phyloP scores from a whole-genome alignment of 345 rosid species.

The Brassica cretica region DNA sequence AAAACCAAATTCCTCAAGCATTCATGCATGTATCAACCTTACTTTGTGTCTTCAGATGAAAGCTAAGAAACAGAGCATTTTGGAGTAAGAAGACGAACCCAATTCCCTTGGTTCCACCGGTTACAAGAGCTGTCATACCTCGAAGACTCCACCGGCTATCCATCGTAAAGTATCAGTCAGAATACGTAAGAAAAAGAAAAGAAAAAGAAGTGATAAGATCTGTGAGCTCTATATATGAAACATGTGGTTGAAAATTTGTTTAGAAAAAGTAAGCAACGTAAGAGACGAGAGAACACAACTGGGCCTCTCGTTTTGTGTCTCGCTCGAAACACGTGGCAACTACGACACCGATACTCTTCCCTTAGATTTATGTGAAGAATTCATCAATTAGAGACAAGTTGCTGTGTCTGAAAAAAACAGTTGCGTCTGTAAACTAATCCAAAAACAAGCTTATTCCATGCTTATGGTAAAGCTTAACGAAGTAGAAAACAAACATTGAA shows the following conservation, averaged over 20 bases:
- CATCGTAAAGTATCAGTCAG: background rate
- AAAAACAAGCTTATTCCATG: too few species aligned
- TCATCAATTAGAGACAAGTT: too few species aligned
- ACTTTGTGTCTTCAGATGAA: background rate
- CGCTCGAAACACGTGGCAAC: too few species aligned
- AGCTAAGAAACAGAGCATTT: background rate
- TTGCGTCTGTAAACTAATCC: too few species aligned
- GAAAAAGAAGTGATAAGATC: background rate
- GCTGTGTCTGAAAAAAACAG: too few species aligned
- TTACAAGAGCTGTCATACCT: background rate
- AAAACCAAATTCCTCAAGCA: background rate
- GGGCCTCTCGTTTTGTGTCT: too few species aligned
- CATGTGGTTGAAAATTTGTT: background rate
- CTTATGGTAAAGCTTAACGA: too few species aligned
- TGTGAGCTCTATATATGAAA: background rate
- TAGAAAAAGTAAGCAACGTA: background rate
- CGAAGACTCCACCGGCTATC: slow-evolving; percentile 1
- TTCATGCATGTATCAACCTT: background rate
- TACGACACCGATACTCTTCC: too few species aligned
- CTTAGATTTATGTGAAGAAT: too few species aligned
- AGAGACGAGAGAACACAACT: background rate
- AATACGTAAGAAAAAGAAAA: background rate
- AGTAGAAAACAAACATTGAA: too few species aligned
- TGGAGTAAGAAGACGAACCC: background rate
- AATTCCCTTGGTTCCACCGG: background rate